Base-by-base conservation (phyloP, 2,329 filamentous ascomycete genomes). In the Fusarium sp. region DNA sequence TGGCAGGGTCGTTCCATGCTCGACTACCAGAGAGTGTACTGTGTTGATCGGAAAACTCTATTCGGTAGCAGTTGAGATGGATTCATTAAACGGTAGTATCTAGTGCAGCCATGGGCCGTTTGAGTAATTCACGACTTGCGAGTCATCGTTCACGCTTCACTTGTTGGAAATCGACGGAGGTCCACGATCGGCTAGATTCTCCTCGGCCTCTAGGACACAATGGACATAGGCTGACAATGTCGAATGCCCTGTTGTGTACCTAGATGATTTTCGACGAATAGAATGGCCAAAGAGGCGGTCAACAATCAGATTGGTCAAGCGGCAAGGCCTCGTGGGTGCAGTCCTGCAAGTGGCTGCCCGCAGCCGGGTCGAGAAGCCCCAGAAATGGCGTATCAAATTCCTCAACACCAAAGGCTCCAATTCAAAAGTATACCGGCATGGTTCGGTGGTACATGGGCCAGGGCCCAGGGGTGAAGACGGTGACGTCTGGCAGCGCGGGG, bases 401-500 rank as follows among this genome's bases (percentile, higher is more conserved):
- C 45, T 56, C 57, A 53, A 59, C 38, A 65, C 52, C 60, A 57
- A 57, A 56, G 47, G 56, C 61, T 72, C 55, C 54, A 57, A 42
- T 72, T 62, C 56, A 47, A 58, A 65, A 69, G 36, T 39, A 65
- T 51, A 46, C 63, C 51, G 43, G 24, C 59, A 66, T 62, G 57
- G 52, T 53, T 58, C 26, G 59, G 67, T 67, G 52, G 39, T 50
- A 62, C 69, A 73, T 69, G 66, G 69, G 21, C 61, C 55, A 55
- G 50, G 49, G 64, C 56, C 54, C 38, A 47, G 60, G 56, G 52
- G 21, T 45, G 43, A 51, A 57, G 57, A 59, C 43, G 56, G 67
- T 73, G 69, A 73, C 70, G 70, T 72, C 66, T 70, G 54, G 63
- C 70, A 65, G 68, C 66, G 67, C 62, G 62, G 66, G 62, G 50